Percentiles rank a stretch among this genome's conserved stretches.
Conservation (phyloP, 2,329 filamentous ascomycete species). For the Aulographum hederae region DNA sequence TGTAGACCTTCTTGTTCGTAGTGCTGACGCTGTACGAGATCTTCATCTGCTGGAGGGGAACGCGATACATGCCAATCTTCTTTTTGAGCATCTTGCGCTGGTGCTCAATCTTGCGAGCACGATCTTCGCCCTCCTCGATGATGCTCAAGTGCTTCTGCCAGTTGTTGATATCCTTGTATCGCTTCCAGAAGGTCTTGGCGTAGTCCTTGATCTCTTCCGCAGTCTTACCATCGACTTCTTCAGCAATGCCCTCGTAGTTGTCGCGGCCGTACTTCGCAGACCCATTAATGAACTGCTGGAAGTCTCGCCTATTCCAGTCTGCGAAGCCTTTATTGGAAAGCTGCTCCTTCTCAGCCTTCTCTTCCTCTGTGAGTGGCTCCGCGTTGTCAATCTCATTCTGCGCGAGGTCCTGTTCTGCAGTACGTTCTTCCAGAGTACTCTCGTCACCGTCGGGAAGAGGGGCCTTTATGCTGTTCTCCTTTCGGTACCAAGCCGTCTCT, state of each 20-base stretch:
- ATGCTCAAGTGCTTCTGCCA: conserved; percentile 76
- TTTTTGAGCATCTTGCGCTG: conserved; percentile 84
- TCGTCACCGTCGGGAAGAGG: conserved; percentile 77
- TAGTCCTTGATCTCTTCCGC: conserved; percentile 75
- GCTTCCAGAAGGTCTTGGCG: conserved; percentile 90
- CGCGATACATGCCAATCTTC: conserved; percentile 94
- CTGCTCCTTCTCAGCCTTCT: conserved; percentile 68
- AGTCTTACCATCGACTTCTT: conserved; percentile 82
- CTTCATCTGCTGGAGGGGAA: conserved; percentile 91
- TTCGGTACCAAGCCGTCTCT: conserved; percentile 88
- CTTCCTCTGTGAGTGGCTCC: conserved; percentile 70
- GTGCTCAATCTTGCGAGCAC: conserved; percentile 71
- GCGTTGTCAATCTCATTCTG: conserved; percentile 91
- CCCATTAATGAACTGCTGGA: conserved; percentile 94
- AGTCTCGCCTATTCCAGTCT: conserved; percentile 93
- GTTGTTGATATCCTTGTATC: conserved; percentile 77
- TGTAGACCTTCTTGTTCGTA: conserved; percentile 99
- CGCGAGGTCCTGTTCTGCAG: conserved; percentile 71
- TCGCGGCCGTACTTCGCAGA: conserved; percentile 81
- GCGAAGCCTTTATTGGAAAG: conserved; percentile 75
- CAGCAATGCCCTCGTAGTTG: conserved; percentile 69
- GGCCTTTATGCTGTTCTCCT: conserved; percentile 91
- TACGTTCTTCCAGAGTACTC: conserved; percentile 67
- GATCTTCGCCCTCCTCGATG: conserved; percentile 86
- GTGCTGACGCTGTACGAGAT: conserved; percentile 98